Evolutionary conservation across 2,329 filamentous ascomycete genomes (phyloP), one percentile per base, ranked within the genome.

Genomic region (Seiridium unicorne): DNA sequence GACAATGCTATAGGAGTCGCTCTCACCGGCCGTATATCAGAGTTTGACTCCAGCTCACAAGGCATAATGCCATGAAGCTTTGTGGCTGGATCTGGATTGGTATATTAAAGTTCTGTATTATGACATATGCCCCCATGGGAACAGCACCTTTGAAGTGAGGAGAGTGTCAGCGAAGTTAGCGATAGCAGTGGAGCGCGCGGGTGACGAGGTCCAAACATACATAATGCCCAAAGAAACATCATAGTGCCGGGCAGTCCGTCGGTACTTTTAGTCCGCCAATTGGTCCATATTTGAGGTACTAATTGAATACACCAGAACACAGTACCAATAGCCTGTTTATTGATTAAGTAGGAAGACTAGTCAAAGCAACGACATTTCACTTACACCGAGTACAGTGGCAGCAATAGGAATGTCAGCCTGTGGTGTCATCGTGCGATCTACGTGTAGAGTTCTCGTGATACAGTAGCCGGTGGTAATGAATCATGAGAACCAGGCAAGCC

Each of bases 211-310:
- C 10, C 11, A 26, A 6, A 65, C 72, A 64, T 69, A 80, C 84
- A 85, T 38, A 79, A 68, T n/a, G 82, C 84, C 85, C 86, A 89
- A 1, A 88, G 70, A 62, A 88, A 83, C 76, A 88, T 82, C 85
- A 89, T 89, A 26, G 72, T 66, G 0, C 77, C 79, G 0, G 86
- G 86, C 2, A 89, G 72, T 2, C 86, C 86, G 44, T 88, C 84
- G 0, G 85, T 88, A 61, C 79, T 81, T 68, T 89, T 88, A 10
- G 75, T 79, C 26, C 78, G 76, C 80, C 83, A 88, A 68, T 87
- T 89, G 61, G 83, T 79, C 82, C 83, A 87, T 74, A 89, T 87
- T 44, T 74, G 70, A 5, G 72, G 69, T 31, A 72, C 55, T 3
- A 77, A 70, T 60, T 79, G 77, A 11, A 79, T 63, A 62, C 75